Conservation (phyloP, 2,329 filamentous ascomycete genomes). For the Xylaria sp. region DNA sequence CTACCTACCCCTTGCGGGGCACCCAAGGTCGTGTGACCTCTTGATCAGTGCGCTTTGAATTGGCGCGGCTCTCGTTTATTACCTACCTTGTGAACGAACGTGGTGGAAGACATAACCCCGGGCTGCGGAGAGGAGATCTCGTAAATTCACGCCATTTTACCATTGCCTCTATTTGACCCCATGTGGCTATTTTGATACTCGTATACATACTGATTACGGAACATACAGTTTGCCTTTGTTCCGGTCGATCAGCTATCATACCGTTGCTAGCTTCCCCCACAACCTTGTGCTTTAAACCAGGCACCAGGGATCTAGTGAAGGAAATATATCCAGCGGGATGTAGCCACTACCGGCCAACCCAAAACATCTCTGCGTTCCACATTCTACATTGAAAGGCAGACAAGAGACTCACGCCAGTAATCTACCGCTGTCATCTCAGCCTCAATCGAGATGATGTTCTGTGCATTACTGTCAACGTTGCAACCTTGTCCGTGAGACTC, state of each 20-base stretch:
- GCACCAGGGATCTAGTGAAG: background rate
- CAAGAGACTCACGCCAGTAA: background rate
- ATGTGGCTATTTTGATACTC: background rate
- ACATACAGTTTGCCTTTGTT: background rate
- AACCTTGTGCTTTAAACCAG: background rate
- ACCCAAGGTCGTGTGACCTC: constrained; percentile 45
- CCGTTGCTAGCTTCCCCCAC: constrained; percentile 1
- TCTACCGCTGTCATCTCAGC: background rate
- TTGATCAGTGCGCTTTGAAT: constrained; percentile 36
- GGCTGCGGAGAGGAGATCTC: background rate
- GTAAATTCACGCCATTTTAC: background rate
- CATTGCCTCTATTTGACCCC: background rate
- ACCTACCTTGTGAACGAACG: constrained; percentile 21
- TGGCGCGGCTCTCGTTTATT: constrained; percentile 39
- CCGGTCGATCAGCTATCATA: background rate
- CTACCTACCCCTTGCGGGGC: constrained; percentile 41
- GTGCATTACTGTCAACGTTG: background rate
- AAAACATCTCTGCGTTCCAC: background rate
- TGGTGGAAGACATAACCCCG: constrained; percentile 6
- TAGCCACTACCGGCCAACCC: background rate
- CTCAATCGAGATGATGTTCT: background rate
- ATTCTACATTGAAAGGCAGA: background rate
- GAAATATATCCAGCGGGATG: background rate
- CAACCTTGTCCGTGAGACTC: background rate
- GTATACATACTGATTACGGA: background rate